Base-by-base conservation (phyloP, 345 rosid species). In the Gossypium bickii region DNA sequence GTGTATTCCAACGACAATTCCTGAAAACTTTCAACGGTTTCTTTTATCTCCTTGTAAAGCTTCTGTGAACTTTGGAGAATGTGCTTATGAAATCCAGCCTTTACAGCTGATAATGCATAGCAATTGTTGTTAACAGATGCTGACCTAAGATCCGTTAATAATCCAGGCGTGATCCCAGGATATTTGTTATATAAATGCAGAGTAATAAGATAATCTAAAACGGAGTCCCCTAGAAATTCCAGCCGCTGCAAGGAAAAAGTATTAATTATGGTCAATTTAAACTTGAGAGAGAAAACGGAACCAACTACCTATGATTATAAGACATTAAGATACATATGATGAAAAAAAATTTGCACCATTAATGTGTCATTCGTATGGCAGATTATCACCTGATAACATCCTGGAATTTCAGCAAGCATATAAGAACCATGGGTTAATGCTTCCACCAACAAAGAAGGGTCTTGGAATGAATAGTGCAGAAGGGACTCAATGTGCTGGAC, bases 391-490 rank as follows among this genome's bases (percentile, higher is more conserved):
- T 94, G 96, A 84, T 93, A 95, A 68, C 98, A 95, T 74, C 88
- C 86, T 56, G 97, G 93, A 71, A 91, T 86, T 71, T 91, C 97
- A n/a, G 97, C 89, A 66, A 88, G 78, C 98, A 91, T 90, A 83
- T 83, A 93, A 48, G 99, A 95, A 55, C 94, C 98, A 80, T 95
- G 99, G 17, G 97, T 95, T 76, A 95, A 75, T 44, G 99, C 99
- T 81, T 95, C 98, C 51, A 95, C 88, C 51, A 95, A 77, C 72
- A 93, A 77, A 72, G 92, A 82, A 72, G 85, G 85, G 72, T 95
- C 90, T 22, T 43, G 69, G 68, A 95, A 95, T 22, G 80, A 74
- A 77, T 91, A 91, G 53, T 82, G 79, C 60, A 95, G 81, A 3
- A 93, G 53, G 0, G 86, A 81, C 80, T 95, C 91, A 3, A 95